Conservation (phyloP, 208 protist species). For the Vickermania ingenoplastis region DNA sequence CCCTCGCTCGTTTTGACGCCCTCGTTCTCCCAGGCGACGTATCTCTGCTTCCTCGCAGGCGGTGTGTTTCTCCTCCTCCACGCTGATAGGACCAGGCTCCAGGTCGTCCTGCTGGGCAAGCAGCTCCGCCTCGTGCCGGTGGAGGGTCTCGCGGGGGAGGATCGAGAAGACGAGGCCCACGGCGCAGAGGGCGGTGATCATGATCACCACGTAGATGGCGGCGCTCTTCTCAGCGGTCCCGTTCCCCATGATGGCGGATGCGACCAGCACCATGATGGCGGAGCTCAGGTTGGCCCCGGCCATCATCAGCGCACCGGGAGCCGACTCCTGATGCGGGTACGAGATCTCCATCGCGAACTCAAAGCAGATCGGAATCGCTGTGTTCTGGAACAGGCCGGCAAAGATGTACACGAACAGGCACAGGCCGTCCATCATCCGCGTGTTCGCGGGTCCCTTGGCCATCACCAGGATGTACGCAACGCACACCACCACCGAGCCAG, state of each 20-base stretch:
- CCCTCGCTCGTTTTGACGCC: no score
- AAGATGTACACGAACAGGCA: slow-evolving; percentile 42
- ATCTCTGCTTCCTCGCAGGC: not conserved
- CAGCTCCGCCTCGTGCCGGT: slow-evolving; percentile 31
- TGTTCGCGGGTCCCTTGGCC: slow-evolving; percentile 27
- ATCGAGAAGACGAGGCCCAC: slow-evolving; percentile 31
- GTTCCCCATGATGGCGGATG: slow-evolving; percentile 43
- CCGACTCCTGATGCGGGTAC: slow-evolving; percentile 48
- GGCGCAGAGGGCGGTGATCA: slow-evolving; percentile 31
- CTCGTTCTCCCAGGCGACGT: no score
- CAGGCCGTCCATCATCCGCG: slow-evolving; percentile 21
- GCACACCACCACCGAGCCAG: slow-evolving; percentile 31
- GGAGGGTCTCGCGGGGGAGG: slow-evolving; percentile 39
- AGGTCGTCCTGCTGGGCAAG: slow-evolving; percentile 9
- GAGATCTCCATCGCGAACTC: slow-evolving; percentile 71
- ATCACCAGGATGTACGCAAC: slow-evolving; percentile 39
- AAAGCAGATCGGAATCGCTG: slow-evolving; percentile 57
- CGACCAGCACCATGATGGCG: slow-evolving; percentile 40
- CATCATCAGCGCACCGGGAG: slow-evolving; percentile 58
- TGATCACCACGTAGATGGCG: slow-evolving; percentile 37
- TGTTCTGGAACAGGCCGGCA: slow-evolving; percentile 60
- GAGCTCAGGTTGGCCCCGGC: slow-evolving; percentile 52
- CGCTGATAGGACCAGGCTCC: no score
- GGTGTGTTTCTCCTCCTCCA: not conserved
- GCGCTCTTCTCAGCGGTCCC: slow-evolving; percentile 12